Conservation (phyloP, 208 protist species). For the Trichomonas gallinae region DNA sequence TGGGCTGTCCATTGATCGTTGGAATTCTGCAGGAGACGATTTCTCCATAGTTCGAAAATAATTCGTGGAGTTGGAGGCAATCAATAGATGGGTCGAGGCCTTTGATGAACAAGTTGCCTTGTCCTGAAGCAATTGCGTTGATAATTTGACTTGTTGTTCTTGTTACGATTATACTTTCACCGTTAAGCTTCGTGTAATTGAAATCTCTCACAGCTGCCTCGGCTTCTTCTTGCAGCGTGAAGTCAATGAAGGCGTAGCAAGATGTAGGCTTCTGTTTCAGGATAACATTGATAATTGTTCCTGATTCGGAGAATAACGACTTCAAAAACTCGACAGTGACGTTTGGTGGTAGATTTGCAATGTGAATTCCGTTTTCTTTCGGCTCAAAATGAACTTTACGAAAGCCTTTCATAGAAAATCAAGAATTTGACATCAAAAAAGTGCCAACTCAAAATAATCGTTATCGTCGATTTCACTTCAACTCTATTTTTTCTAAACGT, state of each 20-base stretch:
- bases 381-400: background rate
- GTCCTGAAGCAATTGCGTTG: background rate
- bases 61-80: background rate
- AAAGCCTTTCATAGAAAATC: background rate
- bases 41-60: background rate
- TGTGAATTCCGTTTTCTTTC: background rate
- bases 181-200: background rate
- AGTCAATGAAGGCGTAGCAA: background rate
- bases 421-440: no score
- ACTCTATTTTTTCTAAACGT: no score
- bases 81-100: background rate
- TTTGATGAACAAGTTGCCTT: conserved; percentile 16
- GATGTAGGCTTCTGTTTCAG: background rate
- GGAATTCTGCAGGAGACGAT: background rate
- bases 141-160: background rate
- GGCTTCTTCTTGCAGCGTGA: background rate
- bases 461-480: no score
- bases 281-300: background rate
- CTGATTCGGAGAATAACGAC: background rate
- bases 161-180: background rate
- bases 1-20: background rate
- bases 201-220: background rate
- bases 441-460: no score
- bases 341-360: background rate
- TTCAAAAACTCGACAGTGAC: background rate